A percentile compares a stretch with the other conserved stretches of the same genome.
Evolutionary conservation across 139 green algal species (phyloP).

Genomic region (Nannochloris sp.): DNA sequence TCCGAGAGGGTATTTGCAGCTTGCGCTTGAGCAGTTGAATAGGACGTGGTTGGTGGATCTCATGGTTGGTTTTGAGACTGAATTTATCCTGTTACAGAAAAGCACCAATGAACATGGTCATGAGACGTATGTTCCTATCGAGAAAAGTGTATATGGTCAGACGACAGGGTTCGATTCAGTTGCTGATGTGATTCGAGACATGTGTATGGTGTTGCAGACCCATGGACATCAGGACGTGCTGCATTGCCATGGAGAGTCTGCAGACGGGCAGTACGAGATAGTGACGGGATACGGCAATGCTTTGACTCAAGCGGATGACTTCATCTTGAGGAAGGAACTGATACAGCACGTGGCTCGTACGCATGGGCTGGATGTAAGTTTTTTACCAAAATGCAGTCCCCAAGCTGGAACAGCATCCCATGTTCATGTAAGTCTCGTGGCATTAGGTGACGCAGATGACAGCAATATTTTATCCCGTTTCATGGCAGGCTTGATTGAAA

Average conservation of each 20-base stretch:
- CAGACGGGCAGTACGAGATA: slow-evolving; percentile 50
- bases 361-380: slow-evolving; percentile 33
- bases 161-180: slow-evolving; percentile 17
- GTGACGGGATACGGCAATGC: slow-evolving; percentile 7
- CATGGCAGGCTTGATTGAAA: slow-evolving; percentile 42
- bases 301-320: slow-evolving; percentile 32
- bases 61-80: slow-evolving; percentile 5
- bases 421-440: slow-evolving; percentile 50
- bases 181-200: slow-evolving; percentile 24
- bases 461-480: slow-evolving; percentile 17
- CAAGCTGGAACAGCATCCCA: slow-evolving; percentile 45
- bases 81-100: slow-evolving; percentile 11
- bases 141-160: slow-evolving; percentile 30
- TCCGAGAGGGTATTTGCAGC: slow-evolving; percentile 17
- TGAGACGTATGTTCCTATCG: slow-evolving; percentile 11
- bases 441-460: no score
- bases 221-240: slow-evolving; percentile 30
- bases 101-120: not conserved
- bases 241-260: slow-evolving; percentile 49
- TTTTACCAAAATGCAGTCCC: slow-evolving; percentile 42
- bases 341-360: slow-evolving; percentile 23
- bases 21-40: not conserved
- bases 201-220: slow-evolving; percentile 21
- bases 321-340: slow-evolving; percentile 41
- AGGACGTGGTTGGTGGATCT: not conserved